Evolutionary conservation across 352 stramenopile genomes (phyloP), one percentile per base, ranked within the genome.

Genomic region (Thalassiosira oceanica): DNA sequence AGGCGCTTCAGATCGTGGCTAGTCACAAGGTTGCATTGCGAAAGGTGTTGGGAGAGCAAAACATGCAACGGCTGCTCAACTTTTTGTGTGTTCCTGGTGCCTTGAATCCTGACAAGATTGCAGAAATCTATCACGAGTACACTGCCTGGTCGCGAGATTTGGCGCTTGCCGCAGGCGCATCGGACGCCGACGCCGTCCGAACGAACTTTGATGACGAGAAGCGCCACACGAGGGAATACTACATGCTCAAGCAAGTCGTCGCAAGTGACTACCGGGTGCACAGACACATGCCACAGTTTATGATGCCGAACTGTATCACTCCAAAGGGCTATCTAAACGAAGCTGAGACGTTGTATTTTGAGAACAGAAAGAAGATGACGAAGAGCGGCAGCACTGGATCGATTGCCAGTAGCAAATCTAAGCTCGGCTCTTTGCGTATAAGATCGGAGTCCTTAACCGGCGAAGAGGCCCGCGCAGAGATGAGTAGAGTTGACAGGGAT

Each of bases 191-290:
- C 48, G 61, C 61, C 4, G 61, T 78, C 13, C 15, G 26, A 13
- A 74, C 45, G 4, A 64, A 78, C 63, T 78, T 78, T 33, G 60
- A 86, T 36, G 53, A 84, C 53, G 61, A 77, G 36, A 80, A 67
- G 50, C 39, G 57, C 5, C 61, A 77, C 11, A 71, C 77, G n/a
- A 41, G 83, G 33, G 83, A 90, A 50, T 90, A 86, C 60, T 90
- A 85, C 27, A 58, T 90, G 8, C 56, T 88, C 26, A 87, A 90
- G 57, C 80, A 88, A 53, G 71, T 78, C 1, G 57, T 74, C 20
- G 18, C 27, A 10, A 70, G 48, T 46, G 68, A 56, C 11, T 70
- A 65, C 44, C 51, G 41, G 41, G 68, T 78, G 39, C 68, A 78
- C 52, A 78, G 70, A 23, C 61, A 78, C 50, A 78, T 78, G 68